Evolutionary conservation across 371 early-diverging fungal species (phyloP).

Genomic region (Polyrhizophydium stewartii): DNA sequence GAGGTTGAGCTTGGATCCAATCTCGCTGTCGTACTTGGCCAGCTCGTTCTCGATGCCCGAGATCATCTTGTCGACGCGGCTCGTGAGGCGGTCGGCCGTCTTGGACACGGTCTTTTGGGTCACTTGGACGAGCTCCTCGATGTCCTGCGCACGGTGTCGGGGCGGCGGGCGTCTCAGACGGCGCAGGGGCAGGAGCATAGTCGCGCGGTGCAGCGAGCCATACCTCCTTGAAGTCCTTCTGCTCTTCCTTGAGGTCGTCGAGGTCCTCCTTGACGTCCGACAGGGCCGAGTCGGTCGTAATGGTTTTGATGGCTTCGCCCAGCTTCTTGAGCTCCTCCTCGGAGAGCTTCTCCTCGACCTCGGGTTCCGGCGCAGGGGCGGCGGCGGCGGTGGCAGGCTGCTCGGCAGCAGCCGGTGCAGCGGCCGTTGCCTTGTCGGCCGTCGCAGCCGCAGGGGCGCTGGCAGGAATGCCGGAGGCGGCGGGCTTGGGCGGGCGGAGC

Average conservation of each 20-base stretch:
- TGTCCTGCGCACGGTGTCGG: slow-evolving; percentile 19
- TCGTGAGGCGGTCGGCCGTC: slow-evolving; percentile 20
- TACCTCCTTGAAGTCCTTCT: slow-evolving; percentile 45
- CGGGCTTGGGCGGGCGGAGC: too few relatives aligned
- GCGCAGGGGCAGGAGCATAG: not conserved
- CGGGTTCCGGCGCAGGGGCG: not conserved
- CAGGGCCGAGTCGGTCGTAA: slow-evolving; percentile 38
- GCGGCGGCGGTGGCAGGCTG: not conserved
- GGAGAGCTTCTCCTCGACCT: slow-evolving; percentile 13
- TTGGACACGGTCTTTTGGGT: slow-evolving; percentile 32
- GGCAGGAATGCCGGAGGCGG: not conserved
- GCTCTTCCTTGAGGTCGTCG: slow-evolving; percentile 36
- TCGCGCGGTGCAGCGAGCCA: not conserved
- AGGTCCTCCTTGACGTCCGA: slow-evolving; percentile 34
- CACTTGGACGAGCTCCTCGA: slow-evolving; percentile 39
- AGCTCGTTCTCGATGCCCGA: slow-evolving; percentile 64
- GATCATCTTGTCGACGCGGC: slow-evolving; percentile 45
- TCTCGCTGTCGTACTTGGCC: slow-evolving; percentile 33
- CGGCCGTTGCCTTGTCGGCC: not conserved
- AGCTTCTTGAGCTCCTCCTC: slow-evolving; percentile 34
- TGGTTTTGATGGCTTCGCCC: slow-evolving; percentile 37
- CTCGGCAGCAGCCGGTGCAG: not conserved
- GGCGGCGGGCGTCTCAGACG: not conserved
- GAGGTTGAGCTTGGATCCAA: slow-evolving; percentile 33
- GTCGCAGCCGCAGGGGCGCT: not conserved